Percentiles rank a stretch among this genome's conserved stretches.
Evolutionary conservation across 1,284 basidiomycete genomes (phyloP).

Genomic region (Microbotryum violaceum): DNA sequence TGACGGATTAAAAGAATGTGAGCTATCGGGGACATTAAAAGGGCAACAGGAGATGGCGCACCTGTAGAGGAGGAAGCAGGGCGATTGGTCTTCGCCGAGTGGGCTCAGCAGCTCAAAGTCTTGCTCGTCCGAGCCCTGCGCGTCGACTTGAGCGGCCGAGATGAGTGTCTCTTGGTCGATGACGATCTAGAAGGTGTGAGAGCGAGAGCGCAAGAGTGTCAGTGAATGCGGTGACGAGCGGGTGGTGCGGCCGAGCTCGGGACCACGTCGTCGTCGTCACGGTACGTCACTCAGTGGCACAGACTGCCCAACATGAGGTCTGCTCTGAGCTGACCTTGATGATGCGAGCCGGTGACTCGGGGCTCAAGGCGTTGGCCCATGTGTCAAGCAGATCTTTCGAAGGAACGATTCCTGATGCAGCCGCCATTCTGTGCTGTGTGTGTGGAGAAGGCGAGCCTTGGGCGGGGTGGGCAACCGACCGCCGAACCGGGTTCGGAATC

Average conservation of each 20-base stretch:
- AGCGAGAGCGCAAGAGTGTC: neutral
- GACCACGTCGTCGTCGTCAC: neutral
- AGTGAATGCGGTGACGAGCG: neutral
- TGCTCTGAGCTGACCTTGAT: constrained; percentile 16
- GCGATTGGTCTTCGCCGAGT: constrained; percentile 10
- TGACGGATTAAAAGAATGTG: neutral
- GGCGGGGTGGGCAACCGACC: neutral
- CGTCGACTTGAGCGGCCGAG: neutral
- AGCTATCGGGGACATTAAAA: neutral
- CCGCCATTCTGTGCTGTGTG: constrained; percentile 6
- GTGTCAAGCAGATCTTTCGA: neutral
- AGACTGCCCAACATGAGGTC: neutral
- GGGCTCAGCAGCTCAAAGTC: constrained; percentile 19
- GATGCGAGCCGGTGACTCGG: neutral
- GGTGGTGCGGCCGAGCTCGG: neutral
- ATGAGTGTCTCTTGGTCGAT: constrained; percentile 22
- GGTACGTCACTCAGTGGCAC: too few relatives aligned
- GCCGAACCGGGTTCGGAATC: too few relatives aligned
- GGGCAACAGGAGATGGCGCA: neutral
- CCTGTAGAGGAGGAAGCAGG: constrained; percentile 20
- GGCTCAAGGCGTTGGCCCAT: constrained; percentile 8
- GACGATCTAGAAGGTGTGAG: neutral
- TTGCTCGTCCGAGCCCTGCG: neutral
- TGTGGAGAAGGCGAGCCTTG: neutral
- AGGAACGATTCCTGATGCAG: constrained; percentile 18